These are phyloP conservation scores for Vaccinium myrtillus DNA, from an alignment of 148 eudicot species.

Conservation along the genomic window DNA sequence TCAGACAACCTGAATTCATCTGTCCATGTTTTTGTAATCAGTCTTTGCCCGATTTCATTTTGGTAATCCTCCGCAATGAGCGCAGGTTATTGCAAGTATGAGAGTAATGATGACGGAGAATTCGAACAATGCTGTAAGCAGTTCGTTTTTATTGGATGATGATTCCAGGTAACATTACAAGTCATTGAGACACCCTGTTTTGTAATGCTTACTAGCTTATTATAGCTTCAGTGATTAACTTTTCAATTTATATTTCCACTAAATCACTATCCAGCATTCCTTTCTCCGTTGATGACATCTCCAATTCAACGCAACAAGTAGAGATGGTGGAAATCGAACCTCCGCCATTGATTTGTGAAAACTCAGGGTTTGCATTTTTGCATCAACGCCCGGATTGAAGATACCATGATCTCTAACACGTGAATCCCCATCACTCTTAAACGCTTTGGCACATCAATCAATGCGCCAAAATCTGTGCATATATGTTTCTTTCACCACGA, in stretches of 20 bases:
- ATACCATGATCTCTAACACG: background rate
- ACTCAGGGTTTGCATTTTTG: conserved; percentile 84
- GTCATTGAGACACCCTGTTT: conserved; percentile 21
- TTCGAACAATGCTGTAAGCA: conserved; percentile 86
- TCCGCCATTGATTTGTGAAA: conserved; percentile 79
- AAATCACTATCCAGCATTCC: conserved; percentile 66
- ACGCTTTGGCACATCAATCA: conserved; percentile 15
- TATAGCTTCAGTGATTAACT: background rate
- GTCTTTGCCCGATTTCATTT: background rate
- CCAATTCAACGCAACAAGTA: conserved; percentile 69
- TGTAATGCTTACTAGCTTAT: background rate
- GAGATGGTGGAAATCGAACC: conserved; percentile 75
- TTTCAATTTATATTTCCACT: background rate
- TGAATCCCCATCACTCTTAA: background rate
- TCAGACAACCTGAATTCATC: background rate
- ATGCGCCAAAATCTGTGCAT: conserved; percentile 27
- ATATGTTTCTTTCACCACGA: conserved; percentile 14
- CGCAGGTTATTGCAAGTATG: conserved; percentile 92
- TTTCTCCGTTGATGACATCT: conserved; percentile 87
- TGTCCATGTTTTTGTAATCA: background rate
- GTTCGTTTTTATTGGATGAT: conserved; percentile 93
- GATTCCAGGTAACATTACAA: conserved; percentile 61
- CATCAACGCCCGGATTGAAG: conserved; percentile 50
- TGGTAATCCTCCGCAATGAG: background rate
- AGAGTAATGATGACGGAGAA: conserved; percentile 96